phyloP scores from a whole-genome alignment of 257 asterid species.

The Fraxinus cuspidata region DNA sequence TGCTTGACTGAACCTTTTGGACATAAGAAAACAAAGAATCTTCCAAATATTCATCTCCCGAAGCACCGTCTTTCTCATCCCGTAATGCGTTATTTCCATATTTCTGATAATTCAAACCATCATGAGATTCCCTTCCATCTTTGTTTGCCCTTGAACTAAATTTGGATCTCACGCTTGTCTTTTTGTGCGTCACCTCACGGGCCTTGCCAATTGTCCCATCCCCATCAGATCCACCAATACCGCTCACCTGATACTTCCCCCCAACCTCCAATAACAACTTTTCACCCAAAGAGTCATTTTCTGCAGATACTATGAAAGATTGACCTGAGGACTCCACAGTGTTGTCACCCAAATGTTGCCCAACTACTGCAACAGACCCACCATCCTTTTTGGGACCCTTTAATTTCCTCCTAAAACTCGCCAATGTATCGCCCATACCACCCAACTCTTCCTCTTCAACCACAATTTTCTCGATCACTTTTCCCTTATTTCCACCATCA shows the following conservation, averaged over 20 bases:
- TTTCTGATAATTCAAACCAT: constrained; percentile 27
- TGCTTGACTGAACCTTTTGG: constrained; percentile 64
- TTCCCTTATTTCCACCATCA: constrained; percentile 43
- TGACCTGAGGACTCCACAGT: constrained; percentile 34
- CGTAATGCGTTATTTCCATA: constrained; percentile 27
- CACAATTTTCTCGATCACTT: constrained; percentile 41
- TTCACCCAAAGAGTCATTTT: constrained; percentile 27
- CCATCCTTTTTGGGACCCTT: constrained; percentile 70
- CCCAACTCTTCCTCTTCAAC: constrained; percentile 56
- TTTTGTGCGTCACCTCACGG: constrained; percentile 34
- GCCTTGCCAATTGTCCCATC: constrained; percentile 34
- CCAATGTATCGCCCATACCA: constrained; percentile 92
- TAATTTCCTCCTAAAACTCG: constrained; percentile 79
- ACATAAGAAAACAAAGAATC: constrained; percentile 69
- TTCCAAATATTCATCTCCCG: constrained; percentile 49
- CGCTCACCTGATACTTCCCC: constrained; percentile 33
- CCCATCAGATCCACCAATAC: constrained; percentile 38
- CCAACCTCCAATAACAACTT: constrained; percentile 33
- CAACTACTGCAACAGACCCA: constrained; percentile 39
- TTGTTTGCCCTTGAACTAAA: constrained; percentile 32
- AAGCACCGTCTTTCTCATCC: constrained; percentile 38
- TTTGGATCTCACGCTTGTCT: constrained; percentile 45
- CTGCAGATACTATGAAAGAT: constrained; percentile 35
- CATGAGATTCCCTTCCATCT: constrained; percentile 29
- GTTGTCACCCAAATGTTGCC: constrained; percentile 29